A percentile compares a stretch with the other conserved stretches of the same genome.
phyloP scores from a whole-genome alignment of 2,329 filamentous ascomycete species.

The Aspergillus glaucus region DNA sequence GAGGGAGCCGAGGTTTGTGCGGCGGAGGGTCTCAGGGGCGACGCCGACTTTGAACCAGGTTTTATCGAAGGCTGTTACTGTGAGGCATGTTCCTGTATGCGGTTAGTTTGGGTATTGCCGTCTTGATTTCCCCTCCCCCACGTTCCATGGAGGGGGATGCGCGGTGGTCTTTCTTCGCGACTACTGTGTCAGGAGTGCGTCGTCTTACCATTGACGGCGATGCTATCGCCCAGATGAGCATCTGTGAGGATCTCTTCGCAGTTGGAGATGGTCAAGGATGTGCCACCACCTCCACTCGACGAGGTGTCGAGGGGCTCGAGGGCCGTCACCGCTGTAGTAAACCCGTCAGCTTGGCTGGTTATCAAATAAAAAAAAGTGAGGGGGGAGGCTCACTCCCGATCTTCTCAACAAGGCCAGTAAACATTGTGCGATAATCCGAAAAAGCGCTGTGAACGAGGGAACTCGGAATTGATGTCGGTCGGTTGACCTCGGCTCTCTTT shows the following conservation, averaged over 20 bases:
- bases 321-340: conserved; percentile 65
- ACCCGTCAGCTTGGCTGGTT: conserved; percentile 16
- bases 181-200: neutral
- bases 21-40: conserved; percentile 88
- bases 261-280: conserved; percentile 78
- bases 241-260: conserved; percentile 72
- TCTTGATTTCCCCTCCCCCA: neutral
- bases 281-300: conserved; percentile 65
- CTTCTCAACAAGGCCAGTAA: conserved; percentile 88
- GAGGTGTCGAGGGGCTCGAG: conserved; percentile 75
- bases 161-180: too few species aligned
- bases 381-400: conserved; percentile 67
- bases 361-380: conserved; percentile 6
- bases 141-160: too few species aligned
- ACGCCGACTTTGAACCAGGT: conserved; percentile 81
- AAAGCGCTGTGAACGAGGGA: too few species aligned
- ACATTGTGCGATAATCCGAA: conserved; percentile 59
- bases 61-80: conserved; percentile 66
- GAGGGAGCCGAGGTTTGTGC: conserved; percentile 85
- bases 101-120: neutral
- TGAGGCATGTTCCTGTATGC: conserved; percentile 68
- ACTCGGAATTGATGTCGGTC: neutral
- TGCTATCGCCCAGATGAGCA: conserved; percentile 83
- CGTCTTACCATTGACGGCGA: conserved; percentile 72
- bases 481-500: conserved; percentile 5